Evolutionary conservation across 495 filamentous ascomycete genomes (phyloP).

Genomic region (Trichoderma erinaceum): DNA sequence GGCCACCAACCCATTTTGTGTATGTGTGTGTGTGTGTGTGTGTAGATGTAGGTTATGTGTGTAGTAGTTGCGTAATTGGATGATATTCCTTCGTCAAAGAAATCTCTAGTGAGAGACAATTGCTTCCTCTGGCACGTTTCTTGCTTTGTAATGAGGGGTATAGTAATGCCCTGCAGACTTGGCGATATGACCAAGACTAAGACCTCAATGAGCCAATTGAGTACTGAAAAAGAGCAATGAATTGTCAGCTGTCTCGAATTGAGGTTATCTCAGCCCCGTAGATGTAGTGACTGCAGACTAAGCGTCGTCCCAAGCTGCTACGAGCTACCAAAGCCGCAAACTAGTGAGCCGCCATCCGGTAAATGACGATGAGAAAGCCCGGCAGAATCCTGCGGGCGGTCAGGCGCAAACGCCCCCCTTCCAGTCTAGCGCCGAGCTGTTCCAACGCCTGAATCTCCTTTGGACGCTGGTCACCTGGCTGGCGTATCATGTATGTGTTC

Average conservation of each 20-base stretch:
- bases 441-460: not conserved
- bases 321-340: not conserved
- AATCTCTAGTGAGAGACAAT: not conserved
- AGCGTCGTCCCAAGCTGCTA: not conserved
- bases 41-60: not conserved
- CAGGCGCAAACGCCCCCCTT: not conserved
- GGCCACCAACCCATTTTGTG: conserved; percentile 41
- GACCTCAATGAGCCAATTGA: not conserved
- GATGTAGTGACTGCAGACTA: not conserved
- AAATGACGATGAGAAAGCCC: not conserved
- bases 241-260: not conserved
- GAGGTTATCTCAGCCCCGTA: not conserved
- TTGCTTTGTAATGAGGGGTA: not conserved
- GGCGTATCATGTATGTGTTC: not conserved
- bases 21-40: not conserved
- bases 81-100: not conserved
- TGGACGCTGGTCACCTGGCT: not conserved
- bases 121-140: not conserved
- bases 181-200: too few species aligned
- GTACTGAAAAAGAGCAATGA: not conserved
- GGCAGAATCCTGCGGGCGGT: conserved; percentile 9
- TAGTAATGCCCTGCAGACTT: too few species aligned
- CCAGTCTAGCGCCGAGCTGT: not conserved
- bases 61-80: not conserved
- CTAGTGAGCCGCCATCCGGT: not conserved